Evolutionary conservation across 1,284 basidiomycete genomes (phyloP).

Genomic region (Singerocomus rubriflavus): DNA sequence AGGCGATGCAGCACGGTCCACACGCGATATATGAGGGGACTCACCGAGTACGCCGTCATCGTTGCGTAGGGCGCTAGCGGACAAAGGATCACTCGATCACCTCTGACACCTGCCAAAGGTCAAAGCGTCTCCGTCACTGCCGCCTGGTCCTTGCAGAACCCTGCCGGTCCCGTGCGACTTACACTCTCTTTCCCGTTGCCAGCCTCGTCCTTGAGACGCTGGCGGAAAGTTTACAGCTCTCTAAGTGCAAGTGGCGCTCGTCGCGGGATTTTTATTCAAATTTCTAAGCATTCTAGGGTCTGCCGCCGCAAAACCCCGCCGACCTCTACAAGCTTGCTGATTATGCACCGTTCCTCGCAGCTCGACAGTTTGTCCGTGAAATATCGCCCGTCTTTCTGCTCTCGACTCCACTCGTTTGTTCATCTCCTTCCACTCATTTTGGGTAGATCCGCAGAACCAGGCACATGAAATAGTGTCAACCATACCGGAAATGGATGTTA

Average conservation of each 20-base stretch:
- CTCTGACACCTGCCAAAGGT: constrained; percentile 12
- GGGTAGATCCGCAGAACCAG: background rate
- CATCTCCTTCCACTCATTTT: background rate
- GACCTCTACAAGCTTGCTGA: background rate
- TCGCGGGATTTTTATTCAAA: constrained; percentile 2
- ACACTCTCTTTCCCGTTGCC: background rate
- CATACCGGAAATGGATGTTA: background rate
- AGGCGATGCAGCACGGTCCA: constrained; percentile 5
- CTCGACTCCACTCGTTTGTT: background rate
- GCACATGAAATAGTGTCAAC: background rate
- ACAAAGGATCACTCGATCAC: constrained; percentile 8
- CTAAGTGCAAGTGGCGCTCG: constrained; percentile 5
- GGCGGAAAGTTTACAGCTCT: too few species aligned
- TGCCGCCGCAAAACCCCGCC: background rate
- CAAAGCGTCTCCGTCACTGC: constrained; percentile 15
- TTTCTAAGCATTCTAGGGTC: background rate
- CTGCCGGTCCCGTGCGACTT: background rate
- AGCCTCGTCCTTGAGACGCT: background rate
- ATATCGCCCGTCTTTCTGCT: background rate
- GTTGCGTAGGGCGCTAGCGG: background rate
- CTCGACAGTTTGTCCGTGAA: background rate
- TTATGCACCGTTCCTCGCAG: background rate
- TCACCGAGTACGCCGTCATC: constrained; percentile 20
- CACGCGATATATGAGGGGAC: constrained; percentile 1
- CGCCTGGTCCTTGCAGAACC: background rate